Evolutionary conservation across 2,329 filamentous ascomycete genomes (phyloP), one percentile per base, ranked within the genome.

Genomic region (Pseudogymnoascus sp.): DNA sequence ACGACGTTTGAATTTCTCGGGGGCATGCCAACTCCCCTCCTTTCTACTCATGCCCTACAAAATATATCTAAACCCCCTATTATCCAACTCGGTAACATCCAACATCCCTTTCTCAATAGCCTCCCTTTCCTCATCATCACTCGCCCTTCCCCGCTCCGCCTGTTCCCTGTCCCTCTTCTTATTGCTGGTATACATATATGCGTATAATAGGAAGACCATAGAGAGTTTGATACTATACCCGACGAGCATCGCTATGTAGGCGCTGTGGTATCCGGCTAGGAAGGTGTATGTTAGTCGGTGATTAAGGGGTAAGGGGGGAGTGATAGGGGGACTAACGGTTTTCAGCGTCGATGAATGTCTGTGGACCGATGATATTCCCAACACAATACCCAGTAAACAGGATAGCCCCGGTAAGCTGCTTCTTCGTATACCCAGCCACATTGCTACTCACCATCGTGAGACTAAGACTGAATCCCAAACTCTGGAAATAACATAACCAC

Each of bases 401-500:
- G 23, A 80, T 71, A 0, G 80, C 80, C 2, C 74, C 77, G 0
- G 79, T 82, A 4, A 82, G 70, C 66, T 80, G 78, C 67, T 83
- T 83, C 73, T 84, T 84, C 2, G 80, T 84, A 58, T 78, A 82
- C 0, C 82, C 80, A 0, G 79, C 80, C 12, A 83, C 73, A 67
- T 84, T 84, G 9, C 75, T 78, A 63, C 75, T 79, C 28, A 84
- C 75, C 69, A 83, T 81, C 0, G 80, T 83, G 64, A 84, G 69
- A 62, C 75, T 78, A 74, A 83, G 78, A 45, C 76, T 80, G 67
- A 83, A 83, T 1, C 80, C 79, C 5, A 83, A 66, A 0, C 79
- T 79, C 65, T 82, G 79, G 68, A 82, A 82, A 66, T 78, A 82
- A 64, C 79, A 82, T 12, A 85, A 73, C 81, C 82, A 85, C 3